These are phyloP conservation scores for Fusarium sp. DNA, from an alignment of 2,329 filamentous ascomycete species.

Conservation along the genomic window DNA sequence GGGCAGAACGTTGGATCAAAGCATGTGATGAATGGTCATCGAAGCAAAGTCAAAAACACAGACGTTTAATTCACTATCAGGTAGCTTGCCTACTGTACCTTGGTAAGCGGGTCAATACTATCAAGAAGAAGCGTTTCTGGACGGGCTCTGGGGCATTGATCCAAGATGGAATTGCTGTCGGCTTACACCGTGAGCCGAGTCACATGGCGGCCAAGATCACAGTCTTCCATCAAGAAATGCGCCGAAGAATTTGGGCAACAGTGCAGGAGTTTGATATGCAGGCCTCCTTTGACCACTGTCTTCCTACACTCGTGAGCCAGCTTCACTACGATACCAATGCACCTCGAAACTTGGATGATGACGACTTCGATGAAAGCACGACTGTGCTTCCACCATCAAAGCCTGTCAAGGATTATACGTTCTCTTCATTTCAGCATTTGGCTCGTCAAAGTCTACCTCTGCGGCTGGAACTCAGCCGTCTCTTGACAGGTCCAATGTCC, in stretches of 20 bases:
- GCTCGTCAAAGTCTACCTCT: constrained; percentile 67
- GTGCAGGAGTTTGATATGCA: constrained; percentile 72
- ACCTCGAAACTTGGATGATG: constrained; percentile 68
- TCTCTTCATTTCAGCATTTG: constrained; percentile 68
- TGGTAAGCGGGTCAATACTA: constrained; percentile 70
- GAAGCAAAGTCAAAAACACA: constrained; percentile 70
- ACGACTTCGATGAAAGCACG: constrained; percentile 66
- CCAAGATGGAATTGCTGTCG: constrained; percentile 68
- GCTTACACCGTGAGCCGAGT: constrained; percentile 69
- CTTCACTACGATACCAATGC: constrained; percentile 66
- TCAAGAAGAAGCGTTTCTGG: constrained; percentile 75
- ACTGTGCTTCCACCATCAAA: constrained; percentile 64
- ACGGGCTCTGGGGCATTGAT: constrained; percentile 66
- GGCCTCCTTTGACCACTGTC: constrained; percentile 69
- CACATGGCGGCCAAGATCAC: constrained; percentile 66
- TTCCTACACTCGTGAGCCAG: constrained; percentile 68
- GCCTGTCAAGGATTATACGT: constrained; percentile 66
- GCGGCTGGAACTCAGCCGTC: constrained; percentile 67
- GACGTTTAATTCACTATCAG: constrained; percentile 70
- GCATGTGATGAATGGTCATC: constrained; percentile 66
- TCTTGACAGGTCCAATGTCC: constrained; percentile 65
- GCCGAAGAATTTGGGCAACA: constrained; percentile 69
- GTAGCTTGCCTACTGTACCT: constrained; percentile 70
- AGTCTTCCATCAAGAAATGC: constrained; percentile 72
- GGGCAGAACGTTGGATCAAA: constrained; percentile 67